A percentile compares a stretch with the other conserved stretches of the same genome.
phyloP scores from a whole-genome alignment of 352 stramenopile species.

The Phytophthora nicotianae region DNA sequence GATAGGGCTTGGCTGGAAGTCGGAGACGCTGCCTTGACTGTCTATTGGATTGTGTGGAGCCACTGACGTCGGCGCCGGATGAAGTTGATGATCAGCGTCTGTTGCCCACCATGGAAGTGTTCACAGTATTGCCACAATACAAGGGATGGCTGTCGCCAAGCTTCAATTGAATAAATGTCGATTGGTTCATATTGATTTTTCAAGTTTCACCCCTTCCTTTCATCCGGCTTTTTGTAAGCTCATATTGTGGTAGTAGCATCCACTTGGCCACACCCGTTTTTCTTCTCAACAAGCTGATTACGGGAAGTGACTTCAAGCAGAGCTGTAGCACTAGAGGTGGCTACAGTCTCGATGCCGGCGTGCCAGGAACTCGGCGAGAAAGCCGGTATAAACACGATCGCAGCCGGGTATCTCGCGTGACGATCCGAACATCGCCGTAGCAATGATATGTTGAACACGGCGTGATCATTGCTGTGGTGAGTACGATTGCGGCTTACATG shows the following conservation, averaged over 20 bases:
- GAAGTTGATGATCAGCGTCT: slow-evolving; percentile 28
- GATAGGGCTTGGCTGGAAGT: slow-evolving; percentile 1
- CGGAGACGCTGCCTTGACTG: slow-evolving; percentile 12
- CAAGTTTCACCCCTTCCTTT: not conserved
- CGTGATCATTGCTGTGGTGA: not conserved
- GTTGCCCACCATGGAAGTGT: slow-evolving; percentile 5
- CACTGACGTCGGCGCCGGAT: slow-evolving; percentile 26
- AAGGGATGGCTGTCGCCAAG: not conserved
- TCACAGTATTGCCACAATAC: slow-evolving; percentile 5
- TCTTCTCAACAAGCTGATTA: slow-evolving; percentile 33
- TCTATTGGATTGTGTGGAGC: slow-evolving; percentile 40
- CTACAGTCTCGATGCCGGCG: not conserved
- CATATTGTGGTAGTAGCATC: slow-evolving; percentile 2
- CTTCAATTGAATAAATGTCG: not conserved
- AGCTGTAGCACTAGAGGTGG: slow-evolving; percentile 1
- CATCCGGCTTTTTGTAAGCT: not conserved
- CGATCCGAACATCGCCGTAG: not conserved
- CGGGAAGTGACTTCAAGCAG: slow-evolving; percentile 24
- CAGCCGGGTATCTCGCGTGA: slow-evolving; percentile 7
- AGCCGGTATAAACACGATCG: slow-evolving; percentile 6
- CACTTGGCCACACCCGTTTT: slow-evolving; percentile 23
- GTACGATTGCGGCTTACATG: too few species aligned
- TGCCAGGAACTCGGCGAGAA: slow-evolving; percentile 3
- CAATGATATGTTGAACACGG: slow-evolving; percentile 19
- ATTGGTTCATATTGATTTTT: not conserved